Percentiles rank a stretch among this genome's conserved stretches.
These are phyloP conservation scores for Diaporthe vaccinii DNA, from an alignment of 2,329 filamentous ascomycete species.

Conservation along the genomic window DNA sequence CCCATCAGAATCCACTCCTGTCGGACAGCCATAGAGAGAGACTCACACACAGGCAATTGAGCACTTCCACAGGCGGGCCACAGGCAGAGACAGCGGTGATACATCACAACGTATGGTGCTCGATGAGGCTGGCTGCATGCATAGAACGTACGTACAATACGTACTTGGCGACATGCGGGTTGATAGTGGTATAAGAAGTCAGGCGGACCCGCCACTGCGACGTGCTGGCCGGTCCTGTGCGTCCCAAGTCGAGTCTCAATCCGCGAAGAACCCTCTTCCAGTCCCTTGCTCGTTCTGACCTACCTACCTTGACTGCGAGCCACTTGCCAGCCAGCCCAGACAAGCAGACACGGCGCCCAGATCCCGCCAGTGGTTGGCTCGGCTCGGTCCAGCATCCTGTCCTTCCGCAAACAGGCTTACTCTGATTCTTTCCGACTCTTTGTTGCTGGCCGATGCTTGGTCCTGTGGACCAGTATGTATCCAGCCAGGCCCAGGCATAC, in stretches of 20 bases:
- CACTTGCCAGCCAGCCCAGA: constrained; percentile 6
- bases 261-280: constrained; percentile 13
- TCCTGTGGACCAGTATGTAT: not conserved
- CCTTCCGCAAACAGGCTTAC: constrained; percentile 1
- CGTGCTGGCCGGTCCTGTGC: constrained; percentile 23
- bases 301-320: not conserved
- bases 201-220: constrained; percentile 35
- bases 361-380: constrained; percentile 21
- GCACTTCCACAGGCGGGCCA: not conserved
- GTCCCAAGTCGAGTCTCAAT: constrained; percentile 23
- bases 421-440: not conserved
- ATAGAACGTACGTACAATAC: not conserved
- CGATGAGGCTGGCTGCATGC: constrained; percentile 25
- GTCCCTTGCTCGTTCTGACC: constrained; percentile 19
- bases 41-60: too few species aligned
- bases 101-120: constrained; percentile 4
- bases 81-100: constrained; percentile 10
- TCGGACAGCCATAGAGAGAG: not conserved
- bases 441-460: constrained; percentile 3
- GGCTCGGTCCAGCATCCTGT: constrained; percentile 12
- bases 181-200: constrained; percentile 33
- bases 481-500: not conserved
- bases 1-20: not conserved
- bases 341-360: constrained; percentile 7
- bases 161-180: not conserved